Base-by-base conservation (phyloP, 2,329 filamentous ascomycete genomes). In the Pseudopithomyces chartarum region DNA sequence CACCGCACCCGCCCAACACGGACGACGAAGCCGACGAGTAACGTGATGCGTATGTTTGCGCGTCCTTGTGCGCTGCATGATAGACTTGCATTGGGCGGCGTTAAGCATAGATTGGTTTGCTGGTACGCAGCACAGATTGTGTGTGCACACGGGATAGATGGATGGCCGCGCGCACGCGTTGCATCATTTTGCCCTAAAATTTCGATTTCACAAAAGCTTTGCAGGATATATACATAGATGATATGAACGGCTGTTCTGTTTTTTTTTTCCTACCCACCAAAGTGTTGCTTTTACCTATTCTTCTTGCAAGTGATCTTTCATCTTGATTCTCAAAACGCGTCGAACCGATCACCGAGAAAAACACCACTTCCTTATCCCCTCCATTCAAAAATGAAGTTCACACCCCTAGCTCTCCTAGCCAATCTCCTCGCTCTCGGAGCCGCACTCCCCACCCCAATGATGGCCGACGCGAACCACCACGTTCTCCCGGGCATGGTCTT, bases 21-120 rank as follows among this genome's bases (percentile, higher is more conserved):
- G 76, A 78, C 55, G 76, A 78, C 54, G 76, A 78, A 57, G 75
- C 73, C 54, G 66, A 74, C 43, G 70, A 70, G 47, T 68, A 51
- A 52, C 51, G 29, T 53, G 54, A 43, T 36, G 38, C 34, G 19
- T 46, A n/a, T 12, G 38, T 33, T 51, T 45, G 49, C 47, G 47
- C 55, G 33, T 19, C 32, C 19, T 44, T 55, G 59, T 55, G 47
- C 40, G 39, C 42, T 44, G 44, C 49, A 48, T 40, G 43, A 53
- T 46, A 48, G 34, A 38, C 42, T 51, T 66, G 63, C 62, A 63
- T 66, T 55, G 62, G 52, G 57, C 34, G 62, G 64, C 61, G 61
- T 66, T 65, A 40, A 29, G 32, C 54, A 52, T 64, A 64, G 61
- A 64, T 38, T 51, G 57, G 47, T 47, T 54, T 33, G 13, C 32